Evolutionary conservation across 805 yeast genomes (phyloP), one percentile per base, ranked within the genome.

Genomic region (Cyberlindnera japonica): DNA sequence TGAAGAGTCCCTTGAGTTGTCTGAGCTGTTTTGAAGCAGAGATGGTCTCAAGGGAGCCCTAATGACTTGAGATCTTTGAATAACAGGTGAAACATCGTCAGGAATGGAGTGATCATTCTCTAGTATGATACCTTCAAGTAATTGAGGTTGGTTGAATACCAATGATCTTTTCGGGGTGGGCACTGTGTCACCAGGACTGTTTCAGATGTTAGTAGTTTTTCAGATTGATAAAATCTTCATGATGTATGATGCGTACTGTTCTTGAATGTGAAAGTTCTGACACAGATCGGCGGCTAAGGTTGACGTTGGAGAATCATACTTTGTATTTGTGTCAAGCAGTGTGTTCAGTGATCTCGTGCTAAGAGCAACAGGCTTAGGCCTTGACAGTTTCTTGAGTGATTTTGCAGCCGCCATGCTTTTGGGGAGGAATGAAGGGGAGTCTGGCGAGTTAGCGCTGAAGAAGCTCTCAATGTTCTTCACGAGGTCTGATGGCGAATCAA

Each of bases 211-310:
- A 37, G 44, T 45, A 39, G n/a, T n/a, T n/a, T n/a, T n/a, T n/a
- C n/a, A n/a, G n/a, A n/a, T n/a, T n/a, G n/a, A n/a, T n/a, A n/a
- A n/a, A n/a, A n/a, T n/a, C n/a, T n/a, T n/a, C n/a, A n/a, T n/a
- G n/a, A n/a, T 15, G 11, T 14, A 25, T 12, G 24, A 29, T 38
- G 52, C 57, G 39, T 32, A 53, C 55, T 44, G 43, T 26, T 41
- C 51, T 35, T 45, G 45, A 31, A 64, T 62, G 44, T 64, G 69
- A 47, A 65, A 64, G 49, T 66, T 65, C 24, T 63, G 54, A 10
- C 63, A 53, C 22, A 66, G 54, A 40, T 65, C 68, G 21, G 65
- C 69, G 5, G 68, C 67, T 19, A 66, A 48, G 2, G 57, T 60
- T 0, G 68, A 55, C 5, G 68, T 58, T 9, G 75, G 74, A 2